Percentiles rank a stretch among this genome's conserved stretches.
phyloP scores from a whole-genome alignment of 2,329 filamentous ascomycete genomes.

The Colletotrichum higginsianum region DNA sequence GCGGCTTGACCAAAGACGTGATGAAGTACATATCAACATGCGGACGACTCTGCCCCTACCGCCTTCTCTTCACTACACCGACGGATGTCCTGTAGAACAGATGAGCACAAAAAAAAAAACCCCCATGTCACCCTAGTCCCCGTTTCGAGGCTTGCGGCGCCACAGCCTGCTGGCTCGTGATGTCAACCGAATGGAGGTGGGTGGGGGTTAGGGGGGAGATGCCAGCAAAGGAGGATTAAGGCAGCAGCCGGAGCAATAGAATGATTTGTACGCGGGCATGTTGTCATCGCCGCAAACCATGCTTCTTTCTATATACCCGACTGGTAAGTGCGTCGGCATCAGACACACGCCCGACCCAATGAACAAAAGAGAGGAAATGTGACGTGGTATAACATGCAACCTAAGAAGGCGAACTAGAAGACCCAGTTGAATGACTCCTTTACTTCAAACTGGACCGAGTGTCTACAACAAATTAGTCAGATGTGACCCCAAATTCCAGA shows the following conservation, averaged over 20 bases:
- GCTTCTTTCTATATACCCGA: slow-evolving; percentile 6
- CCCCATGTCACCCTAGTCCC: not conserved
- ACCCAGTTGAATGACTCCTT: slow-evolving; percentile 77
- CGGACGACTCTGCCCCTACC: not conserved
- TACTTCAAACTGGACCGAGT: slow-evolving; percentile 66
- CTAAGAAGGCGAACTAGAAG: slow-evolving; percentile 58
- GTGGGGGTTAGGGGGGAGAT: not conserved
- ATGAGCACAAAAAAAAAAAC: not conserved
- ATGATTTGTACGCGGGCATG: not conserved
- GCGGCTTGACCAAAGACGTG: not conserved
- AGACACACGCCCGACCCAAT: not conserved
- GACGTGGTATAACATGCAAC: slow-evolving; percentile 2
- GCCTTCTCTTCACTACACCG: too few species aligned
- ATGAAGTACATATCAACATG: slow-evolving; percentile 13
- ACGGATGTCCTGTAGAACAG: not conserved
- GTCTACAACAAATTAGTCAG: slow-evolving; percentile 45
- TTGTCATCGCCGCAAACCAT: not conserved
- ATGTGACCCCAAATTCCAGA: not conserved
- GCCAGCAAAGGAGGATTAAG: not conserved
- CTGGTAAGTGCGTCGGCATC: not conserved
- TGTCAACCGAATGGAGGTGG: not conserved
- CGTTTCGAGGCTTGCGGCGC: not conserved
- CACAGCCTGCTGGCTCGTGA: not conserved
- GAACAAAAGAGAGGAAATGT: not conserved
- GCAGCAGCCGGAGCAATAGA: not conserved